These are phyloP conservation scores for Penicillium sp. DNA, from an alignment of 2,329 filamentous ascomycete species.

Conservation along the genomic window DNA sequence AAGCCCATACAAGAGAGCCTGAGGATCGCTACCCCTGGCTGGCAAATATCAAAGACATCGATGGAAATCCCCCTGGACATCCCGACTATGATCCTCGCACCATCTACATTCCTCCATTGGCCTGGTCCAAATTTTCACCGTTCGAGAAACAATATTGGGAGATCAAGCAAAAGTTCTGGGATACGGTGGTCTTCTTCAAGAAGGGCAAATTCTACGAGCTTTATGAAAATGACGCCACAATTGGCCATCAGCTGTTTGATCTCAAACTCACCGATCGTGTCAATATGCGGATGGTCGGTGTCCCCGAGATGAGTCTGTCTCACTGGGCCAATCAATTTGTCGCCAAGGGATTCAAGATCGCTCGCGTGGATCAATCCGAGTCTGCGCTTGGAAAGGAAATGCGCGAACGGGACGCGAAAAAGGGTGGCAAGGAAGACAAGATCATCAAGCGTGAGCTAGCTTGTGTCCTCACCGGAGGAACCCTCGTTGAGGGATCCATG, in stretches of 20 bases:
- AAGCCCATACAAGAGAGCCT: constrained; percentile 74
- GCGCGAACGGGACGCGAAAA: constrained; percentile 71
- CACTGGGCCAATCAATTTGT: constrained; percentile 98
- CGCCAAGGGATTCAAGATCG: constrained; percentile 95
- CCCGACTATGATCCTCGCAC: constrained; percentile 88
- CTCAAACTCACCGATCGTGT: constrained; percentile 95
- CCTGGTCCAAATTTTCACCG: constrained; percentile 77
- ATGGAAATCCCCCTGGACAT: constrained; percentile 69
- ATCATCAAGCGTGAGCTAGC: constrained; percentile 87
- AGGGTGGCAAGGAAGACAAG: constrained; percentile 69
- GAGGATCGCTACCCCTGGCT: constrained; percentile 88
- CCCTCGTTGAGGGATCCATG: constrained; percentile 92
- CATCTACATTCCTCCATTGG: constrained; percentile 77
- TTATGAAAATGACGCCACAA: constrained; percentile 94
- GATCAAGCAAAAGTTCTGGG: constrained; percentile 97
- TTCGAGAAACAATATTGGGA: constrained; percentile 99
- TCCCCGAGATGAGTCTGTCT: constrained; percentile 90
- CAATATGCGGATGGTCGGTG: constrained; percentile 99
- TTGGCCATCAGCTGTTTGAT: constrained; percentile 94
- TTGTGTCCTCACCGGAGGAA: constrained; percentile 85
- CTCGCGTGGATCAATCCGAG: constrained; percentile 93
- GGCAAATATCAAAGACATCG: constrained; percentile 75
- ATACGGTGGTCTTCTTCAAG: constrained; percentile 98
- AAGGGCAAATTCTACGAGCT: constrained; percentile 99
- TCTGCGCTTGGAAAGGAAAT: constrained; percentile 95